phyloP scores from a whole-genome alignment of 1,284 basidiomycete species.

The Leccinum discolor region DNA sequence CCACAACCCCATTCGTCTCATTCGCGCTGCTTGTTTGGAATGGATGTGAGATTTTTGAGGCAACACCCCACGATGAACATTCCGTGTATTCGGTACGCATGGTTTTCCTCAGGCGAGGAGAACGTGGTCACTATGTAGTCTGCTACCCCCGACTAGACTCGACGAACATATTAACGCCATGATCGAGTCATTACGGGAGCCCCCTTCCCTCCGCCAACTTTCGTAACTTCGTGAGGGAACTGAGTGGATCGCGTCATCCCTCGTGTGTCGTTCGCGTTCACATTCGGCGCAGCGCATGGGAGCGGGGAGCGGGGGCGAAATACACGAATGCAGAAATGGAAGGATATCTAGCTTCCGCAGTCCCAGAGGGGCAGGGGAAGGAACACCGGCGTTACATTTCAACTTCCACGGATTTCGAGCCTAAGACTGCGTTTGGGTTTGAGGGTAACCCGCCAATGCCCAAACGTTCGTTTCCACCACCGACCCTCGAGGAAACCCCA shows the following conservation, averaged over 20 bases:
- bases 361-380: background rate
- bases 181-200: background rate
- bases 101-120: background rate
- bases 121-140: background rate
- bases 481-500: background rate
- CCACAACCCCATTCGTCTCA: background rate
- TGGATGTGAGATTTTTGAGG: background rate
- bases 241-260: background rate
- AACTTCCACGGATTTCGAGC: background rate
- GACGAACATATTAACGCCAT: background rate
- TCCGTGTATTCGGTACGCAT: background rate
- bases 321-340: background rate
- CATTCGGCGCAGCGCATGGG: background rate
- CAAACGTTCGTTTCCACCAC: background rate
- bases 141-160: background rate
- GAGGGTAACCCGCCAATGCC: background rate
- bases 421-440: background rate
- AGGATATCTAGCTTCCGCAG: background rate
- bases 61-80: background rate
- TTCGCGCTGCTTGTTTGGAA: background rate
- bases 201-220: background rate
- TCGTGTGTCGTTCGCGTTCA: background rate
- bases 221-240: background rate
- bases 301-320: background rate
- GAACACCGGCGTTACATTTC: background rate